Evolutionary conservation across 441 rosid genomes (phyloP).

Genomic region (Brassica balearica): DNA sequence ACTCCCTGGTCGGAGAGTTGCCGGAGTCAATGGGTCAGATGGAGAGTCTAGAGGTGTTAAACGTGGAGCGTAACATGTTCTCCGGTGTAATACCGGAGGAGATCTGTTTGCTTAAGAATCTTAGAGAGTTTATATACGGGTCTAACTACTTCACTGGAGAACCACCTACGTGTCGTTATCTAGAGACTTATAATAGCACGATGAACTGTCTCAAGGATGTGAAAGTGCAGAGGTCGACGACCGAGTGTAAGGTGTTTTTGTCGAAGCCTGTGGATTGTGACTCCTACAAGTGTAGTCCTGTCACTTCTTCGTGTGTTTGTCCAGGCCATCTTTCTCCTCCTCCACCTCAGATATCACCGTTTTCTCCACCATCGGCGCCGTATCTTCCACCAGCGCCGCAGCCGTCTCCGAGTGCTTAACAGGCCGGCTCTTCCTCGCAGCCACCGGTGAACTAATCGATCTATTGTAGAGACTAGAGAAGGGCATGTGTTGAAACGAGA

Average conservation of each 20-base stretch:
- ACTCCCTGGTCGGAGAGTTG: conserved; percentile 58
- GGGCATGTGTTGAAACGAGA: conserved; percentile 27
- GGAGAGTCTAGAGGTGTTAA: conserved; percentile 55
- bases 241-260: conserved; percentile 56
- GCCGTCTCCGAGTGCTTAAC: conserved; percentile 27
- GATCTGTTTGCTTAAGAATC: conserved; percentile 51
- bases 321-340: conserved; percentile 23
- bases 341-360: conserved; percentile 19
- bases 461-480: conserved; percentile 27
- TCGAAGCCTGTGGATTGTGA: conserved; percentile 56
- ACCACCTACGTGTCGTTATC: conserved; percentile 48
- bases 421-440: conserved; percentile 24
- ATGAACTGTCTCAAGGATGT: conserved; percentile 54
- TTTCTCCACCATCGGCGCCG: background rate
- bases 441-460: conserved; percentile 33
- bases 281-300: conserved; percentile 47
- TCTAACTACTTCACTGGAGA: conserved; percentile 59
- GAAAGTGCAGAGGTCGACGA: conserved; percentile 51
- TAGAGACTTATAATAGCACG: conserved; percentile 44
- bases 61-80: conserved; percentile 58
- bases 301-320: conserved; percentile 36
- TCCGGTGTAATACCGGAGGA: conserved; percentile 54
- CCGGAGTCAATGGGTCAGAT: conserved; percentile 54
- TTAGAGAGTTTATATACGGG: conserved; percentile 51
- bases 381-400: conserved; percentile 21